Percentiles rank a stretch among this genome's conserved stretches.
Conservation (phyloP, 31 red algal genomes). For the Porphyra umbilicalis region DNA sequence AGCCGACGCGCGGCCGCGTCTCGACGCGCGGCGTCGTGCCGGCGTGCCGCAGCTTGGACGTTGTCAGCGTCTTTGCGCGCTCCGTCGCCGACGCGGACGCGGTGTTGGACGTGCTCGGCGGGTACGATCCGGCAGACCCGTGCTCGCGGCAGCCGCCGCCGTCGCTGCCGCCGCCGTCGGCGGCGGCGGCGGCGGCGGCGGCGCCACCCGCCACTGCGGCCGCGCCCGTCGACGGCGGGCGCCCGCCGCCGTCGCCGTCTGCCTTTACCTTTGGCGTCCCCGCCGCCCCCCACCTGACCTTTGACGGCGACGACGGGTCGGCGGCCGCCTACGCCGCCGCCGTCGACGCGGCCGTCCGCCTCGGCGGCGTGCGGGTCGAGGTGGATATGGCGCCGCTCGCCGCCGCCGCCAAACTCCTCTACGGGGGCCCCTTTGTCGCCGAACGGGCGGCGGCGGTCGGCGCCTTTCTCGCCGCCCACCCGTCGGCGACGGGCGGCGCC, state of each 20-base stretch:
- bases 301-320: constrained; percentile 26
- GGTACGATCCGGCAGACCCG: constrained; percentile 12
- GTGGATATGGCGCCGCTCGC: constrained; percentile 28
- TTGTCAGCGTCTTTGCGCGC: constrained; percentile 30
- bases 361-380: constrained; percentile 11
- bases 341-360: constrained; percentile 6
- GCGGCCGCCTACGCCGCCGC: constrained; percentile 15
- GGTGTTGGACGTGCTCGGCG: constrained; percentile 23
- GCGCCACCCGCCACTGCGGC: neutral
- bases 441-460: constrained; percentile 38
- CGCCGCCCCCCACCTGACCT: constrained; percentile 2
- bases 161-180: neutral
- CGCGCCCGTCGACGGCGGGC: neutral
- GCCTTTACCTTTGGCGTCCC: constrained; percentile 42
- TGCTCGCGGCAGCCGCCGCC: constrained; percentile 10
- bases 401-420: constrained; percentile 28
- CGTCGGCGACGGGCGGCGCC: neutral
- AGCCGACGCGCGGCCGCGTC: constrained; percentile 63
- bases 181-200: neutral
- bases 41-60: constrained; percentile 15
- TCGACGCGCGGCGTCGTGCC: constrained; percentile 20
- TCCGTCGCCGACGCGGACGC: constrained; percentile 20
- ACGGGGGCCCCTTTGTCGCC: constrained; percentile 31
- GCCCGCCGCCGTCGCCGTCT: neutral
- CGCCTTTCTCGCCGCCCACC: constrained; percentile 14